These are phyloP conservation scores for Tetrahymena elliotti DNA, from an alignment of 73 alveolate species.

Conservation along the genomic window DNA sequence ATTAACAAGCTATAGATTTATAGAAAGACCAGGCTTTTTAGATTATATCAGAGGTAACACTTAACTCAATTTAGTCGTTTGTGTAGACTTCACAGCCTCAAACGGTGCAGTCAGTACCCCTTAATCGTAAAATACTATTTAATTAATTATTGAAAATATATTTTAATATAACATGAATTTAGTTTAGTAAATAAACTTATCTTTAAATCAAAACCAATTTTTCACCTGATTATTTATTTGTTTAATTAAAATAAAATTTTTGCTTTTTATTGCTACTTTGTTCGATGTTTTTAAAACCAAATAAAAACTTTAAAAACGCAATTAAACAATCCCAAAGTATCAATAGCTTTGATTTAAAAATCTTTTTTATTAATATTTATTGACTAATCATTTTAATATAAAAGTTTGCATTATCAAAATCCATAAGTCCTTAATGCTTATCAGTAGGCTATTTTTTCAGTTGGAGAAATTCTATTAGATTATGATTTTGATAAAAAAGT, in stretches of 20 bases:
- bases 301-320: neutral
- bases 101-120: slow-evolving; percentile 58
- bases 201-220: too few species aligned
- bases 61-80: slow-evolving; percentile 64
- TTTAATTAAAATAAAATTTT: too few species aligned
- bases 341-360: too few species aligned
- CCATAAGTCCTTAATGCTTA: slow-evolving; percentile 56
- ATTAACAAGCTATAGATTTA: neutral
- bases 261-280: too few species aligned
- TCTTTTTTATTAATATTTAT: neutral
- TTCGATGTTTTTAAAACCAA: neutral
- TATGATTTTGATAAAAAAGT: slow-evolving; percentile 86
- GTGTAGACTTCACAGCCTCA: slow-evolving; percentile 86
- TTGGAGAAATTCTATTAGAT: slow-evolving; percentile 71
- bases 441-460: slow-evolving; percentile 62
- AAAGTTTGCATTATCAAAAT: slow-evolving; percentile 58
- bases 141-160: too few species aligned
- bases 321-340: too few species aligned
- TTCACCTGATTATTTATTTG: too few species aligned
- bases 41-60: slow-evolving; percentile 82
- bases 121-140: neutral
- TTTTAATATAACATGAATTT: too few species aligned
- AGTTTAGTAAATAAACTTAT: too few species aligned
- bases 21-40: slow-evolving; percentile 45
- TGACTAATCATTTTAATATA: neutral